A percentile compares a stretch with the other conserved stretches of the same genome.
phyloP scores from a whole-genome alignment of 2,329 filamentous ascomycete species.

The Diaporthe citrichinensis region DNA sequence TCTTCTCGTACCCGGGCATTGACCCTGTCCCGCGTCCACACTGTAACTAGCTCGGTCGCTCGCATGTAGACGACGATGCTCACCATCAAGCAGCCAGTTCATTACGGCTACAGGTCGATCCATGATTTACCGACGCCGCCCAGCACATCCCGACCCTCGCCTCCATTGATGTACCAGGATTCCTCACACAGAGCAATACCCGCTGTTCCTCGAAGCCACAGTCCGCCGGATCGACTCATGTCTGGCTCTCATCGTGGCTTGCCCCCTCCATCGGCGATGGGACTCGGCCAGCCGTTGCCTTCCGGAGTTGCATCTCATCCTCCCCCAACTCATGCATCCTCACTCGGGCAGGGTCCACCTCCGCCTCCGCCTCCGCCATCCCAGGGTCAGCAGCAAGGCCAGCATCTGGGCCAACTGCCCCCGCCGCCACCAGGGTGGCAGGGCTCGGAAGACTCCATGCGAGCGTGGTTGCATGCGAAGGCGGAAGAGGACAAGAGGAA shows the following conservation, averaged over 20 bases:
- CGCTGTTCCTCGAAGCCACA: slow-evolving; percentile 59
- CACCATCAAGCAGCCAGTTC: slow-evolving; percentile 72
- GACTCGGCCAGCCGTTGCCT: slow-evolving; percentile 65
- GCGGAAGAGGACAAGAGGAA: slow-evolving; percentile 80
- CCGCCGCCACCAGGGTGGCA: slow-evolving; percentile 77
- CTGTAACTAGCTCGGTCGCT: slow-evolving; percentile 38
- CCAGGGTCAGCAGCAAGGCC: slow-evolving; percentile 45
- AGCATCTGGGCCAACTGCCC: slow-evolving; percentile 67
- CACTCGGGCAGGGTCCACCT: slow-evolving; percentile 46
- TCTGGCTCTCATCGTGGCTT: slow-evolving; percentile 78
- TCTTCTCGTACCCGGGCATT: slow-evolving; percentile 25
- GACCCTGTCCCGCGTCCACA: slow-evolving; percentile 36
- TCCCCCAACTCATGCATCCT: slow-evolving; percentile 49
- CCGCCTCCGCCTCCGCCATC: slow-evolving; percentile 45
- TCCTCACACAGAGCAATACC: slow-evolving; percentile 57
- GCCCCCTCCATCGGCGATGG: slow-evolving; percentile 77
- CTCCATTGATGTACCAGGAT: slow-evolving; percentile 67
- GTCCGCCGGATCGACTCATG: slow-evolving; percentile 71
- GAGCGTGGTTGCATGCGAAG: slow-evolving; percentile 78
- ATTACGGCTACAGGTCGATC: slow-evolving; percentile 72
- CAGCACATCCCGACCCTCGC: slow-evolving; percentile 67
- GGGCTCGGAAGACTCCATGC: slow-evolving; percentile 78
- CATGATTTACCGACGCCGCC: slow-evolving; percentile 74
- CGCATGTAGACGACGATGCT: slow-evolving; percentile 66
- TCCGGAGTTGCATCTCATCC: slow-evolving; percentile 49